Evolutionary conservation across 2,329 filamentous ascomycete genomes (phyloP).

Genomic region (Microthyrium microscopicum): DNA sequence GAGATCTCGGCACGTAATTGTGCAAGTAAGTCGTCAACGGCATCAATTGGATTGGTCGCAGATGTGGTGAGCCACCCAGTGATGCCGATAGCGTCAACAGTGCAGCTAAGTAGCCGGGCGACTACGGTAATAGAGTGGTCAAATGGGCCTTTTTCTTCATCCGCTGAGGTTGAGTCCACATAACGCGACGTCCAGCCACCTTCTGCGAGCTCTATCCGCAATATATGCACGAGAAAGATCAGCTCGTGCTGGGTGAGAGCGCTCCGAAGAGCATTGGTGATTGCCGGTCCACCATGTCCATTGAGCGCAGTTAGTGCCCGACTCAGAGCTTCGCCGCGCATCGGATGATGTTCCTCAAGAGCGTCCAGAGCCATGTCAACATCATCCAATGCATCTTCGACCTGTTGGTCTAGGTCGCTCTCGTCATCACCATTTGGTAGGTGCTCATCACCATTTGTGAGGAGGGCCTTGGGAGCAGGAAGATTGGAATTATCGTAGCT

Average conservation of each 20-base stretch:
- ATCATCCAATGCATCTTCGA: slow-evolving; percentile 21
- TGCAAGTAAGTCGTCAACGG: slow-evolving; percentile 46
- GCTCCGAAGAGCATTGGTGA: slow-evolving; percentile 46
- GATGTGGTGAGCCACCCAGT: slow-evolving; percentile 52
- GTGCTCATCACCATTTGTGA: slow-evolving; percentile 11
- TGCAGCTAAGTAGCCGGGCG: slow-evolving; percentile 53
- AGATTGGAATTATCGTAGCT: slow-evolving; percentile 38
- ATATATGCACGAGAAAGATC: slow-evolving; percentile 52
- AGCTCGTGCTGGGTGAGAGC: slow-evolving; percentile 51
- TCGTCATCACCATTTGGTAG: slow-evolving; percentile 10
- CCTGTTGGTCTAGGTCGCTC: slow-evolving; percentile 21
- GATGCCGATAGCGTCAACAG: slow-evolving; percentile 58
- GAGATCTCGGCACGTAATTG: slow-evolving; percentile 52
- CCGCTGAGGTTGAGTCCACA: slow-evolving; percentile 37
- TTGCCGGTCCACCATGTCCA: slow-evolving; percentile 41
- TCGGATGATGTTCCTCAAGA: slow-evolving; percentile 45
- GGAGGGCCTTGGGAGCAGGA: slow-evolving; percentile 12
- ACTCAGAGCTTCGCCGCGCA: slow-evolving; percentile 47
- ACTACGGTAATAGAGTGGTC: slow-evolving; percentile 56
- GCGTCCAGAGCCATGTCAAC: slow-evolving; percentile 47
- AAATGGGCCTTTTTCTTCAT: slow-evolving; percentile 36
- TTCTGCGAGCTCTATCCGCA: slow-evolving; percentile 55
- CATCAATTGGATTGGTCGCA: slow-evolving; percentile 32
- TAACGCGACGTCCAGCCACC: slow-evolving; percentile 64
- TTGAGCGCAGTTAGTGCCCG: slow-evolving; percentile 54